These are phyloP conservation scores for Neonectria faginata DNA, from an alignment of 2,329 filamentous ascomycete genomes.

Conservation along the genomic window DNA sequence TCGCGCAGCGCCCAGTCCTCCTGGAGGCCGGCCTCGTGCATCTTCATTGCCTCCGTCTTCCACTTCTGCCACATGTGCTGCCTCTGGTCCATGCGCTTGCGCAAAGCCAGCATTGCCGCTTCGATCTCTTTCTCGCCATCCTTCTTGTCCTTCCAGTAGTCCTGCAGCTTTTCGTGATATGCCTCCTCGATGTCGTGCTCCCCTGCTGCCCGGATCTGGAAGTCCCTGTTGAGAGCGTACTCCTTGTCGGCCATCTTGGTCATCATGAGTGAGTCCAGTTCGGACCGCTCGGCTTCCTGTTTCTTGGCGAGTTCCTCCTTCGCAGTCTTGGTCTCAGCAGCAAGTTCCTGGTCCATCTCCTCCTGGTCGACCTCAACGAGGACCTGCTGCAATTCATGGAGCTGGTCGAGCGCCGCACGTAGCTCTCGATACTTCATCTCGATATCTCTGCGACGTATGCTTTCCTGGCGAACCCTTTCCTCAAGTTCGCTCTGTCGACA, in stretches of 20 bases:
- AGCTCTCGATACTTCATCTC: conserved; percentile 54
- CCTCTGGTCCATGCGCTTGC: conserved; percentile 55
- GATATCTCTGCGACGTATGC: conserved; percentile 54
- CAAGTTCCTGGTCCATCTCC: conserved; percentile 48
- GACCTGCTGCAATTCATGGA: conserved; percentile 58
- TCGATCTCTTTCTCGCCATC: conserved; percentile 49
- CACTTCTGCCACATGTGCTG: conserved; percentile 56
- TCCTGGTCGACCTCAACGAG: conserved; percentile 54
- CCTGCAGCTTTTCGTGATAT: conserved; percentile 55
- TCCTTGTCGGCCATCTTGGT: conserved; percentile 51
- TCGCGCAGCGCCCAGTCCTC: conserved; percentile 55
- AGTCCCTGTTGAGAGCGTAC: conserved; percentile 54
- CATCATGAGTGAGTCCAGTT: conserved; percentile 43
- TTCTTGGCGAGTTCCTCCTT: conserved; percentile 49
- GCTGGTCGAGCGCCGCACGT: conserved; percentile 49
- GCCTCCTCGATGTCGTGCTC: conserved; percentile 59
- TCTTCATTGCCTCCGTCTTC: conserved; percentile 55
- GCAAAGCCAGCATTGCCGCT: conserved; percentile 51
- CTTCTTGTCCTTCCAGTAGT: conserved; percentile 53
- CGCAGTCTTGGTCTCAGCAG: conserved; percentile 37
- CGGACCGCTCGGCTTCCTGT: conserved; percentile 50
- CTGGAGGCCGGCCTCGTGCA: conserved; percentile 50
- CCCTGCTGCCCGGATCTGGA: conserved; percentile 52
- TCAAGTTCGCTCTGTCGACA: conserved; percentile 52
- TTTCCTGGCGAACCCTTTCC: conserved; percentile 55